Base-by-base conservation (phyloP, 495 filamentous ascomycete genomes). In the Hypoxylon rickii region DNA sequence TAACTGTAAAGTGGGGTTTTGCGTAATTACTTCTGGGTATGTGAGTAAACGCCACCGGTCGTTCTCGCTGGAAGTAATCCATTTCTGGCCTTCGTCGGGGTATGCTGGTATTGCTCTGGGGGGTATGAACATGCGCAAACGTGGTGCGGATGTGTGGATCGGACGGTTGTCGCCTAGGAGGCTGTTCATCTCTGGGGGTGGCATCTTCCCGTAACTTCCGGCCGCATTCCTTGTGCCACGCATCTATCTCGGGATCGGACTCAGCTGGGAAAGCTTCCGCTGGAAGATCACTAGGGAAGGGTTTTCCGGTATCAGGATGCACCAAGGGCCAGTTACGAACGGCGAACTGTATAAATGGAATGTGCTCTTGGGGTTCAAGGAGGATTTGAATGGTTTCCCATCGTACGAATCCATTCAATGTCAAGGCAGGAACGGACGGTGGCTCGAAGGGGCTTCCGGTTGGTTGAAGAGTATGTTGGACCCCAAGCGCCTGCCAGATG, bases 351-450 rank as follows among this genome's bases (percentile, higher is more conserved):
- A 98, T 67, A 58, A 90, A 92, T 1, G 84, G 83, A 1, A 88
- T 87, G 73, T 97, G 93, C 63, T 93, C 89, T 55, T 90, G 86
- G 1, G 95, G 94, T 45, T 87, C 89, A 10, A 97, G 81, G 22
- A 97, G 78, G 21, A 96, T 74, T 72, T 97, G 91, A 12, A 98
- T 91, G 1, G 89, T 89, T 77, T 97, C 89, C 92, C 93, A 98
- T 64, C 87, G 85, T 33, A 93, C 86, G 67, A 96, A 98, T 18
- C 94, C 94, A 57, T 82, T 83, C 0, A 80, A 76, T 32, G 91
- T 92, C 48, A 98, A 75, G 11, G 90, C 89, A 7, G 94, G 94
- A 31, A 96, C 79, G 1, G 81, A 83, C 0, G 94, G 94, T 8
- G 85, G 72, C 1, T 81, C 78, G 64, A 87, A 96, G 38, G 88